Base-by-base conservation (phyloP, 805 yeast species). In the Starmera pachycereana region DNA sequence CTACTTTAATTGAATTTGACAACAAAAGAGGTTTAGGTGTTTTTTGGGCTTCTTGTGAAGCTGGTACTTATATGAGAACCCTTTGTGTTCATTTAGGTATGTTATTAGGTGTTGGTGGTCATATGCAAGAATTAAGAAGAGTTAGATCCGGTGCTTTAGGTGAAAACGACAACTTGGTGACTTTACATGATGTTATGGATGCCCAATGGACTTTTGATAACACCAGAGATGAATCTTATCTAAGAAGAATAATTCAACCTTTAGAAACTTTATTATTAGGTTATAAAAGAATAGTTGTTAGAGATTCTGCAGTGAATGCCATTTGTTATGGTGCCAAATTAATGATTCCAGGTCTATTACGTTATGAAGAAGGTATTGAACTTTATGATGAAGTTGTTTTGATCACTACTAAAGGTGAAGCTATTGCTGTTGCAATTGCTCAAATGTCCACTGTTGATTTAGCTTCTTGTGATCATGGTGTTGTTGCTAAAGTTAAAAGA, bases 11-110 rank as follows among this genome's bases (percentile, higher is more conserved):
- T 56, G 98, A 92, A 68, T 92, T 92, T 58, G 98, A 89, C 69
- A 84, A 88, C 67, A 89, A 92, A 68, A 82, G 97, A 66, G 90
- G 92, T 54, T 74, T 92, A 47, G 95, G 95, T 70, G 97, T 92
- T 30, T 92, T 92, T 72, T 92, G 98, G 98, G 98, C 97, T 44
- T 84, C 95, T 33, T 92, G 98, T 76, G 98, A 92, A 72, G 98
- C 98, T 46, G 98, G 98, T 69, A 92, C 98, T 45, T 92, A 92
- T 69, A 92, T 92, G 96, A 84, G 98, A 76, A 92, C 98, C 38
- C 71, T 92, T 55, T 92, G 98, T 81, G 98, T 92, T 42, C 98
- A 92, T 67, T 71, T 92, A 57, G 98, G 98, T 70, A 89, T 92
- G 96, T 74, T 92, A 44, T 74, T 92, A 51, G 97, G 97, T 57